Evolutionary conservation across 2,329 filamentous ascomycete genomes (phyloP).

Genomic region (Fusarium humuli): DNA sequence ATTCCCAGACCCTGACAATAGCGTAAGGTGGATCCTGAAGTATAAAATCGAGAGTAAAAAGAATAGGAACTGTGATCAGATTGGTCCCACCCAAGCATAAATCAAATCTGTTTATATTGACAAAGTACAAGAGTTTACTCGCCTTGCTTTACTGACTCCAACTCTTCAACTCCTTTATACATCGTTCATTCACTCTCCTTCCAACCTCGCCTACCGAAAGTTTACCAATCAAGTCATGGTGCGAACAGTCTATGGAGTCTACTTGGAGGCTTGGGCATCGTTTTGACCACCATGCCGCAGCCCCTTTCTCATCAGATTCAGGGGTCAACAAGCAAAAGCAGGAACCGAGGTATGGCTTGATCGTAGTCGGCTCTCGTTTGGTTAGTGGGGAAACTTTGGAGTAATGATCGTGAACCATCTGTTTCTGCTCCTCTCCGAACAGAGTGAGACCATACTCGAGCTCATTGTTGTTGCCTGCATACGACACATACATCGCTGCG

Average conservation of each 20-base stretch:
- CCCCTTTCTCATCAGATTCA: neutral
- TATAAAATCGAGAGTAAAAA: too few relatives aligned
- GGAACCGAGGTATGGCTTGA: neutral
- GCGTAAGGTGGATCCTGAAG: too few relatives aligned
- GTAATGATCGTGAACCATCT: neutral
- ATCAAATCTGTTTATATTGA: too few relatives aligned
- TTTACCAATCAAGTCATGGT: neutral
- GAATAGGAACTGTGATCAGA: too few relatives aligned
- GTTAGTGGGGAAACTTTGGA: neutral
- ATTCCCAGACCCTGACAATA: too few relatives aligned
- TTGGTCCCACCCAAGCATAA: too few relatives aligned
- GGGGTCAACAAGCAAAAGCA: neutral
- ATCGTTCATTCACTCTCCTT: neutral
- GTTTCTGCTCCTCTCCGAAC: neutral
- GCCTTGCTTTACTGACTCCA: neutral
- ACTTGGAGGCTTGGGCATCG: neutral
- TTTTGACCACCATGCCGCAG: neutral
- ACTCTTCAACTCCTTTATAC: neutral
- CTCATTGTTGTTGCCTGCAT: neutral
- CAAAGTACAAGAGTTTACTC: neutral
- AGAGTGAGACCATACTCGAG: neutral
- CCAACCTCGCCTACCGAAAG: neutral
- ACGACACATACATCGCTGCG: neutral
- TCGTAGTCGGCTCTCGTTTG: neutral
- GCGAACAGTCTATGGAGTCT: neutral